These are phyloP conservation scores for Microcyclospora pomicola DNA, from an alignment of 2,329 filamentous ascomycete genomes.

Conservation along the genomic window DNA sequence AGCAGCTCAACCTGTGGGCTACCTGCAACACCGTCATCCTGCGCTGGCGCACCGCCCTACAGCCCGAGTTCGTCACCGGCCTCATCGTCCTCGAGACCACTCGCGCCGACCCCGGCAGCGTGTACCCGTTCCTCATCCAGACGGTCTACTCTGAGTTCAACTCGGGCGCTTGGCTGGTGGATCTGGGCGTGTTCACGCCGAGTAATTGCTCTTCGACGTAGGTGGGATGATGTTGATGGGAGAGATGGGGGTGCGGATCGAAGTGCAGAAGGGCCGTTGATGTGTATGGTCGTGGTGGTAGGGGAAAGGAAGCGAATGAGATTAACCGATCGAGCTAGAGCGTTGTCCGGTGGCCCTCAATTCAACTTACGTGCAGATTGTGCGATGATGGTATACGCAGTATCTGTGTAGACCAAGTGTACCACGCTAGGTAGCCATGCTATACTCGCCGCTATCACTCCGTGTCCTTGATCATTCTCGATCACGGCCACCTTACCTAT, in stretches of 20 bases:
- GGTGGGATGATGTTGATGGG: neutral
- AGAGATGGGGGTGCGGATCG: neutral
- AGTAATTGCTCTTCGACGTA: slow-evolving; percentile 1
- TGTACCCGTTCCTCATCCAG: slow-evolving; percentile 10
- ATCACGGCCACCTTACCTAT: too few relatives aligned
- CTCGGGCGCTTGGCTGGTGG: slow-evolving; percentile 11
- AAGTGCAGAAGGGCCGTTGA: too few relatives aligned
- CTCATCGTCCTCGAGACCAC: slow-evolving; percentile 16
- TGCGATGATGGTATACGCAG: too few relatives aligned
- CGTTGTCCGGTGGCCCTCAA: too few relatives aligned
- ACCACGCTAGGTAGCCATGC: too few relatives aligned
- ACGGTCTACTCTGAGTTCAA: slow-evolving; percentile 14
- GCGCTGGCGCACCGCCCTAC: slow-evolving; percentile 9
- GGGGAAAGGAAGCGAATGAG: too few relatives aligned
- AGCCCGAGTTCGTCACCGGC: slow-evolving; percentile 14
- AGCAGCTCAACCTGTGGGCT: slow-evolving; percentile 9
- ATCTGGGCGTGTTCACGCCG: slow-evolving; percentile 6
- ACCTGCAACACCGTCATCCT: slow-evolving; percentile 10
- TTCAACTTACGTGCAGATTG: too few relatives aligned
- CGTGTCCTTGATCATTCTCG: too few relatives aligned
- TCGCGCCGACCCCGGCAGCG: slow-evolving; percentile 2
- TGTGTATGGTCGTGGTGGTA: too few relatives aligned
- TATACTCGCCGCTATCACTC: too few relatives aligned
- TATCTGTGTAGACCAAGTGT: too few relatives aligned
- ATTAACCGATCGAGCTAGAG: too few relatives aligned